A percentile compares a stretch with the other conserved stretches of the same genome.
These are phyloP conservation scores for Aegilops umbellulata DNA, from an alignment of 176 grass and related monocot genomes.

Conservation along the genomic window DNA sequence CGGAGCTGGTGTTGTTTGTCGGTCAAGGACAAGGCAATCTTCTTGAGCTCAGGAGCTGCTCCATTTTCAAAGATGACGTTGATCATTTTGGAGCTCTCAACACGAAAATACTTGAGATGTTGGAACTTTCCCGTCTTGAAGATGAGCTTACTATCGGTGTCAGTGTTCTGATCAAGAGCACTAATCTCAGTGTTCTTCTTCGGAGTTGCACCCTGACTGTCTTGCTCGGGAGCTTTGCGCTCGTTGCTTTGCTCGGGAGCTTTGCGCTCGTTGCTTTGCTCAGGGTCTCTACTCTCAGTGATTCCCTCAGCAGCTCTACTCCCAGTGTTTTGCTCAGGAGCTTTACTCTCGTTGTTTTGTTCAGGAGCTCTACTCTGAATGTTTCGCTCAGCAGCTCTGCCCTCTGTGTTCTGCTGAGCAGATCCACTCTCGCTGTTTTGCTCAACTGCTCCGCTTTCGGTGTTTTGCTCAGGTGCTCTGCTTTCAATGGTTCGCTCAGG, in stretches of 20 bases:
- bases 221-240: no score
- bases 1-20: neutral
- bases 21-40: neutral
- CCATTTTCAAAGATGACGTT: neutral
- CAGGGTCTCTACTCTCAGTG: neutral
- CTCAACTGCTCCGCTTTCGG: no score
- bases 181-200: neutral
- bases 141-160: neutral
- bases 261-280: neutral
- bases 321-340: neutral
- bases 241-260: neutral
- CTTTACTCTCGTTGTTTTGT: neutral
- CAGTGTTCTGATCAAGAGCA: neutral
- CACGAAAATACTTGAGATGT: neutral
- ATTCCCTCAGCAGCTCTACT: neutral
- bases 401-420: no score
- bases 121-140: neutral
- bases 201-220: neutral
- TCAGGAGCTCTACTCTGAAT: neutral
- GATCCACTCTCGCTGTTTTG: no score
- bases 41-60: neutral
- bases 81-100: neutral
- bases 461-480: no score
- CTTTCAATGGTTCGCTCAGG: no score
- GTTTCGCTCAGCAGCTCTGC: no score